These are phyloP conservation scores for Trichophyton schoenleinii DNA, from an alignment of 2,329 filamentous ascomycete species.

Conservation along the genomic window DNA sequence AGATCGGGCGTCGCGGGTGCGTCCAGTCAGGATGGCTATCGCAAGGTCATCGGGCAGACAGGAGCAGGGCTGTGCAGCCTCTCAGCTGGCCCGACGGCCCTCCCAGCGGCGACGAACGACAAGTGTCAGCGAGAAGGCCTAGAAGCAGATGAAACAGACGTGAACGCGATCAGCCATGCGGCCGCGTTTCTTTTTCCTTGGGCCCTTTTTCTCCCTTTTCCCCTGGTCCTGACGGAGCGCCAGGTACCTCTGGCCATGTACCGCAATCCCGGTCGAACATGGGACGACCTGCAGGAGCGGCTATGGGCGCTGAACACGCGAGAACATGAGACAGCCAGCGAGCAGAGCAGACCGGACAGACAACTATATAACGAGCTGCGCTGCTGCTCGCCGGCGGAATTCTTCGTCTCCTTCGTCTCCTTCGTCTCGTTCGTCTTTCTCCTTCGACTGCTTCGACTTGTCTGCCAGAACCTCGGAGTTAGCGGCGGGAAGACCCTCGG, in stretches of 20 bases:
- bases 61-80: neutral
- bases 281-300: neutral
- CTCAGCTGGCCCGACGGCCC: neutral
- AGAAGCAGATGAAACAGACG: neutral
- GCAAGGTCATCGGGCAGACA: neutral
- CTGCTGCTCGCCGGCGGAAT: too few species aligned
- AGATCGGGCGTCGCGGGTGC: too few species aligned
- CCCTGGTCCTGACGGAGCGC: neutral
- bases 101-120: neutral
- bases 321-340: neutral
- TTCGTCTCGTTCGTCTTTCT: neutral
- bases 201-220: neutral
- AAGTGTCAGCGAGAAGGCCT: neutral
- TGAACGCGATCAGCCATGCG: neutral
- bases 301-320: neutral
- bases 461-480: neutral
- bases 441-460: neutral
- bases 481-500: neutral
- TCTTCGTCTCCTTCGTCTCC: neutral
- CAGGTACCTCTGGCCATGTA: neutral
- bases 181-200: neutral
- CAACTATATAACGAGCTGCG: neutral
- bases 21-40: neutral
- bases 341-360: neutral
- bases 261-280: neutral